Evolutionary conservation across 345 rosid genomes (phyloP).

Genomic region (Rhodamnia rubescens): DNA sequence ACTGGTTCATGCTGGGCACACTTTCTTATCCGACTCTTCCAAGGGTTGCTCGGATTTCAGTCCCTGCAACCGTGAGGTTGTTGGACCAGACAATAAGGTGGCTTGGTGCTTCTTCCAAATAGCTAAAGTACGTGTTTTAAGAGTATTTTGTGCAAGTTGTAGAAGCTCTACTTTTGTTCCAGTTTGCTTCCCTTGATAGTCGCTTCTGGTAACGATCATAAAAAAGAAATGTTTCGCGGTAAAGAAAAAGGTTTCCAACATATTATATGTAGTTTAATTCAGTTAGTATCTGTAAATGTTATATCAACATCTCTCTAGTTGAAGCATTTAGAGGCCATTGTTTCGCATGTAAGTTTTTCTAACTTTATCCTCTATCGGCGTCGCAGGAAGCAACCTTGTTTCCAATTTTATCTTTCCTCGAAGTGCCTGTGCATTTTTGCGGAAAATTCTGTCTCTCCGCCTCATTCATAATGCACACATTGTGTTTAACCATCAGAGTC

Average conservation of each 20-base stretch:
- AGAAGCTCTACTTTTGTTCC: background rate
- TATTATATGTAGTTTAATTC: background rate
- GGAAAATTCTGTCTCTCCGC: background rate
- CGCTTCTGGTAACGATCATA: background rate
- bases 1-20: slow-evolving; percentile 73
- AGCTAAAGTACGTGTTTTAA: background rate
- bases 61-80: slow-evolving; percentile 6
- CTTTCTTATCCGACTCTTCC: slow-evolving; percentile 67
- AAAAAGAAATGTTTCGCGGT: background rate
- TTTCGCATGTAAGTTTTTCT: too few relatives aligned
- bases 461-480: background rate
- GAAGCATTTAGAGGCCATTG: too few relatives aligned
- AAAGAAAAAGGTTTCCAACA: background rate
- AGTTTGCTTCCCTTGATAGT: background rate
- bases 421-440: background rate
- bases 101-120: slow-evolving; percentile 12
- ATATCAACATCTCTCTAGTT: background rate
- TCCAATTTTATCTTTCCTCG: background rate
- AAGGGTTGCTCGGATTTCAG: slow-evolving; percentile 27
- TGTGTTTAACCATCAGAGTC: background rate
- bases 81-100: slow-evolving; percentile 5
- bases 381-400: background rate
- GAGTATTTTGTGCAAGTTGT: background rate
- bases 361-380: too few relatives aligned
- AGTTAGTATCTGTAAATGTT: too few relatives aligned